A percentile compares a stretch with the other conserved stretches of the same genome.
phyloP scores from a whole-genome alignment of 2,329 filamentous ascomycete genomes.

The Rutstroemia sp. region DNA sequence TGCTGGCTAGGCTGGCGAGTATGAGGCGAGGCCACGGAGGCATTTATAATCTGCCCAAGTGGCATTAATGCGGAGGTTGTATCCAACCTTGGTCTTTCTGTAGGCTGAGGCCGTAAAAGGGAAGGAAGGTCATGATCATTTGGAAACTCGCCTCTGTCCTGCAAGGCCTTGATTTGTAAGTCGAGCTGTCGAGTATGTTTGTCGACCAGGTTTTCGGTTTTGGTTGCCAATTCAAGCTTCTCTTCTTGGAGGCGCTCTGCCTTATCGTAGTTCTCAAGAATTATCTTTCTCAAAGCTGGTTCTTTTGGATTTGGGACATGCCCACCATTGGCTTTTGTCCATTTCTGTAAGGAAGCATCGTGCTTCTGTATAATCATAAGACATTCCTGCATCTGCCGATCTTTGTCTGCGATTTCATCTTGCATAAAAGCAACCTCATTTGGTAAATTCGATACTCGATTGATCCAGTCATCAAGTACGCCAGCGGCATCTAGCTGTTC shows the following conservation, averaged over 20 bases:
- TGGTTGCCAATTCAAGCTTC: conserved; percentile 63
- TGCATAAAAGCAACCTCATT: conserved; percentile 78
- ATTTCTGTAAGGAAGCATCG: conserved; percentile 71
- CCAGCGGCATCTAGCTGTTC: conserved; percentile 58
- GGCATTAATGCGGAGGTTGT: conserved; percentile 17
- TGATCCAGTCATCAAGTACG: conserved; percentile 73
- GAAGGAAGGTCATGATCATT: conserved; percentile 53
- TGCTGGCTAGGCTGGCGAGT: conserved; percentile 26
- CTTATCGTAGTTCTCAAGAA: conserved; percentile 59
- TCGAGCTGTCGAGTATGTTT: conserved; percentile 59
- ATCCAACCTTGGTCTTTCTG: conserved; percentile 34
- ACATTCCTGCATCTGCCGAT: conserved; percentile 63
- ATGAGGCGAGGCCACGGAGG: conserved; percentile 15
- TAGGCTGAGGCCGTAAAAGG: conserved; percentile 49
- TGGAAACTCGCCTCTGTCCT: conserved; percentile 47
- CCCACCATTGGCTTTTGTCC: conserved; percentile 70
- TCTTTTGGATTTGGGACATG: conserved; percentile 70
- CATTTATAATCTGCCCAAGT: conserved; percentile 20
- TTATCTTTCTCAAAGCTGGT: conserved; percentile 55
- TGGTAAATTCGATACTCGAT: conserved; percentile 68
- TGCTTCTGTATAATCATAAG: conserved; percentile 62
- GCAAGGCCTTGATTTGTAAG: conserved; percentile 52
- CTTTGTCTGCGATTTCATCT: conserved; percentile 76
- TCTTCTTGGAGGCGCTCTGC: conserved; percentile 67
- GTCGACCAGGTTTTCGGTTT: conserved; percentile 51